These are phyloP conservation scores for Phaeosphaeriaceae sp. DNA, from an alignment of 2,329 filamentous ascomycete species.

Conservation along the genomic window DNA sequence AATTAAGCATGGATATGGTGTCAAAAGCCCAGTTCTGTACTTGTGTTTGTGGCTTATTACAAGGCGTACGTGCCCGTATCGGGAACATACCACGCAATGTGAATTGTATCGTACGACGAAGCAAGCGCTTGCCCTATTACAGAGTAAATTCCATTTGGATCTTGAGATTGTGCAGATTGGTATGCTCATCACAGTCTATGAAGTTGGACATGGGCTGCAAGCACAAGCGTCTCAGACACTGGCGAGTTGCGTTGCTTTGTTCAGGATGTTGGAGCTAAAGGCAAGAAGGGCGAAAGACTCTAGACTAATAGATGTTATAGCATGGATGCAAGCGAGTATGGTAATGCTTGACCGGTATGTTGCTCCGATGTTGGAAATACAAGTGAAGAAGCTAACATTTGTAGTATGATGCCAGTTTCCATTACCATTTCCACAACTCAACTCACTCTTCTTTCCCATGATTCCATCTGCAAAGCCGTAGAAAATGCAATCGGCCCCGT, in stretches of 20 bases:
- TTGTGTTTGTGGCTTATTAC: constrained; percentile 14
- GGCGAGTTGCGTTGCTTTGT: constrained; percentile 3
- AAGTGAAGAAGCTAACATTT: not conserved
- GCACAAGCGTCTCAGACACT: constrained; percentile 14
- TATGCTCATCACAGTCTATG: constrained; percentile 17
- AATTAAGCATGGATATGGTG: constrained; percentile 1
- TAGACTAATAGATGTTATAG: not conserved
- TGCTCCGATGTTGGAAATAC: no score
- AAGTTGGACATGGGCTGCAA: constrained; percentile 14
- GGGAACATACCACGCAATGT: constrained; percentile 2
- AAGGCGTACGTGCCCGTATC: constrained; percentile 6
- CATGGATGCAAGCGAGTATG: constrained; percentile 15
- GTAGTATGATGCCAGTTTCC: constrained; percentile 5
- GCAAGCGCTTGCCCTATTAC: constrained; percentile 12
- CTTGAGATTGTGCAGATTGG: constrained; percentile 10
- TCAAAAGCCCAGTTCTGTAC: constrained; percentile 7
- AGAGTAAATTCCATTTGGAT: not conserved
- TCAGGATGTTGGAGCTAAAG: constrained; percentile 6
- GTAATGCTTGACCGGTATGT: constrained; percentile 17
- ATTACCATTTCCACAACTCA: not conserved
- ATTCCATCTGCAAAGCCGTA: constrained; percentile 6
- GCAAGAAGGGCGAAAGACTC: not conserved
- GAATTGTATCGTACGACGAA: constrained; percentile 17
- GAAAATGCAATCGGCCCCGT: not conserved
- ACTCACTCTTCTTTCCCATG: constrained; percentile 1